Evolutionary conservation across 495 filamentous ascomycete genomes (phyloP).

Genomic region (Daldinia concentrica): DNA sequence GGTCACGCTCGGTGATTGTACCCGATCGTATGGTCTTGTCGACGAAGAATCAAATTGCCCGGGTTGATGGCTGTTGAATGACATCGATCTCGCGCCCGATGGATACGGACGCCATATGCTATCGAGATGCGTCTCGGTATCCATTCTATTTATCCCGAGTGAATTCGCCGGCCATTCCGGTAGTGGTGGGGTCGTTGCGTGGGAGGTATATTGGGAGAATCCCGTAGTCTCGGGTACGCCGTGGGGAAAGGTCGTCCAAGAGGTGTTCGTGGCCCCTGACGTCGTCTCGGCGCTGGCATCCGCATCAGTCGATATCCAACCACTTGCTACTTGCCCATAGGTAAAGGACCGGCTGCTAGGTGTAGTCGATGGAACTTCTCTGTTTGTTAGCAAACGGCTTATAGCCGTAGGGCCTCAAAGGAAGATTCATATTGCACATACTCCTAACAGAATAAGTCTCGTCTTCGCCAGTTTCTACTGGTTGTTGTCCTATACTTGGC

Average conservation of each 20-base stretch:
- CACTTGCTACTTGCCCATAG: slow-evolving; percentile 53
- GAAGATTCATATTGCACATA: slow-evolving; percentile 44
- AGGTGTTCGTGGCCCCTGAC: slow-evolving; percentile 47
- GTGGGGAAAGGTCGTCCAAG: slow-evolving; percentile 52
- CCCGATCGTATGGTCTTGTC: slow-evolving; percentile 48
- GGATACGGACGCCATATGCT: slow-evolving; percentile 54
- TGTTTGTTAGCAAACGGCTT: slow-evolving; percentile 45
- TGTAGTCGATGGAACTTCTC: slow-evolving; percentile 49
- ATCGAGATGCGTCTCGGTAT: slow-evolving; percentile 23
- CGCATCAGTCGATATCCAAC: slow-evolving; percentile 56
- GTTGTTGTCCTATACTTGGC: slow-evolving; percentile 57
- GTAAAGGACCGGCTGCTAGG: slow-evolving; percentile 48
- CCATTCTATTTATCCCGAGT: slow-evolving; percentile 25
- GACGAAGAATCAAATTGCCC: slow-evolving; percentile 34
- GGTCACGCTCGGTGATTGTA: slow-evolving; percentile 50
- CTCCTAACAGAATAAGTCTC: slow-evolving; percentile 53
- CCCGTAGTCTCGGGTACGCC: slow-evolving; percentile 54
- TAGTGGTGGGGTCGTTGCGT: slow-evolving; percentile 47
- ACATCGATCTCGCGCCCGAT: slow-evolving; percentile 54
- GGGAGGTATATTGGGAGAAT: slow-evolving; percentile 53
- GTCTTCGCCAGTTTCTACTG: slow-evolving; percentile 52
- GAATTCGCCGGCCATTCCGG: slow-evolving; percentile 52
- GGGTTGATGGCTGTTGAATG: slow-evolving; percentile 51
- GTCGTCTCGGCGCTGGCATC: slow-evolving; percentile 47
- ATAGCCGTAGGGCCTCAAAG: not conserved